These are phyloP conservation scores for Pilasporangium apinafurcum DNA, from an alignment of 352 stramenopile species.

Conservation along the genomic window DNA sequence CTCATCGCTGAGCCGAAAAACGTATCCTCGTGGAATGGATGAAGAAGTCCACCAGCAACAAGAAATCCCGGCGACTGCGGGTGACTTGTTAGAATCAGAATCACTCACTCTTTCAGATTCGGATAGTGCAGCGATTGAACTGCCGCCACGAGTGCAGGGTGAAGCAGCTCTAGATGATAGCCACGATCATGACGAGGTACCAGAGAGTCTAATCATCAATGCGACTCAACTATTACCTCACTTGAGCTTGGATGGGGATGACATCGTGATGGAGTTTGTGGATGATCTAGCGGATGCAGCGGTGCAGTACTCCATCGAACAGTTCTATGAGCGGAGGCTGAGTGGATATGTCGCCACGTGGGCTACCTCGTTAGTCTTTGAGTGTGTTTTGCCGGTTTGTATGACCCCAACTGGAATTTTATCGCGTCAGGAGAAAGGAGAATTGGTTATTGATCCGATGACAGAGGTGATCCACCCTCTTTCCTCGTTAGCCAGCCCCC, in stretches of 20 bases:
- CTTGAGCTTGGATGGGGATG: slow-evolving; percentile 3
- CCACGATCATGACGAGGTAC: no score
- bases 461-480: background rate
- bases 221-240: no score
- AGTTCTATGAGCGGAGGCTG: slow-evolving; percentile 17
- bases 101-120: no score
- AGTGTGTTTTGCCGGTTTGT: slow-evolving; percentile 2
- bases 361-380: slow-evolving; percentile 11
- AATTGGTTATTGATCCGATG: slow-evolving; percentile 5
- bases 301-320: slow-evolving; percentile 12
- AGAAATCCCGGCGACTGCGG: no score
- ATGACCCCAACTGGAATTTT: background rate
- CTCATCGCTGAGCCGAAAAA: no score
- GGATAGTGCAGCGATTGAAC: no score
- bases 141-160: no score
- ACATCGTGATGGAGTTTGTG: slow-evolving; percentile 7
- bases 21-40: no score
- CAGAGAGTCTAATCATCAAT: no score
- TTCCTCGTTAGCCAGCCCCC: background rate
- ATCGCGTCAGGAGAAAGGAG: background rate
- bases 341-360: slow-evolving; percentile 15
- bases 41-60: no score
- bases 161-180: no score
- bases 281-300: slow-evolving; percentile 13
- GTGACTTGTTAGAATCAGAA: no score